Conservation (phyloP, 257 asterid species). For the Rhazya stricta region DNA sequence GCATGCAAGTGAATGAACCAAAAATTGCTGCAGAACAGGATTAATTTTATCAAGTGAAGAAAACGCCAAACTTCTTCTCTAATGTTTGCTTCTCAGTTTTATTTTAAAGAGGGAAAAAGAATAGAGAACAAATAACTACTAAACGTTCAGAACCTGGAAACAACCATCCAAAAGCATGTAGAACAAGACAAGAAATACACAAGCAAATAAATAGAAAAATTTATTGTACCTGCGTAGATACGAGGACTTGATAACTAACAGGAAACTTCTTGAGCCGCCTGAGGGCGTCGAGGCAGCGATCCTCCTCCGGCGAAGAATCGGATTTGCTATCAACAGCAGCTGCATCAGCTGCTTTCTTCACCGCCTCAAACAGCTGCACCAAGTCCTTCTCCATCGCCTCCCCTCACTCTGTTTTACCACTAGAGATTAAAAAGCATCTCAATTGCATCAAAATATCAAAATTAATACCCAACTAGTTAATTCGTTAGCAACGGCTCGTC, state of each 20-base stretch:
- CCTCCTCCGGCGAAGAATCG: slow-evolving; percentile 52
- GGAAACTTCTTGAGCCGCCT: slow-evolving; percentile 71
- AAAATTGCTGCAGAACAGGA: background rate
- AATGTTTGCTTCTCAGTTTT: background rate
- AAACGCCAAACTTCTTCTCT: background rate
- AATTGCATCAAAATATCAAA: slow-evolving; percentile 3
- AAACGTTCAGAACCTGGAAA: background rate
- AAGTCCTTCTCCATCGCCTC: slow-evolving; percentile 79
- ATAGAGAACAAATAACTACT: background rate
- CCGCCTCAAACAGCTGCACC: slow-evolving; percentile 65
- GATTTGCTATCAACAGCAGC: slow-evolving; percentile 30
- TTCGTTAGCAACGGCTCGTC: background rate
- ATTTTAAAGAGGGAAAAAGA: background rate
- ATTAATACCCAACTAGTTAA: background rate
- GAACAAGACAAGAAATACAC: background rate
- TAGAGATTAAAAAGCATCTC: slow-evolving; percentile 8
- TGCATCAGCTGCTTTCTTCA: slow-evolving; percentile 72
- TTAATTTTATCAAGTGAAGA: background rate
- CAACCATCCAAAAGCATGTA: background rate
- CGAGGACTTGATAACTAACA: slow-evolving; percentile 77
- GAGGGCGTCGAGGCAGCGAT: slow-evolving; percentile 48
- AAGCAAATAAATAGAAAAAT: slow-evolving; percentile 7
- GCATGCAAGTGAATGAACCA: background rate
- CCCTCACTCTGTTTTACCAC: slow-evolving; percentile 13
- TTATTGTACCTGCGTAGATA: slow-evolving; percentile 68